Percentiles rank a stretch among this genome's conserved stretches.
Evolutionary conservation across 2,329 filamentous ascomycete species (phyloP).

Genomic region (Fusarium ambrosium): DNA sequence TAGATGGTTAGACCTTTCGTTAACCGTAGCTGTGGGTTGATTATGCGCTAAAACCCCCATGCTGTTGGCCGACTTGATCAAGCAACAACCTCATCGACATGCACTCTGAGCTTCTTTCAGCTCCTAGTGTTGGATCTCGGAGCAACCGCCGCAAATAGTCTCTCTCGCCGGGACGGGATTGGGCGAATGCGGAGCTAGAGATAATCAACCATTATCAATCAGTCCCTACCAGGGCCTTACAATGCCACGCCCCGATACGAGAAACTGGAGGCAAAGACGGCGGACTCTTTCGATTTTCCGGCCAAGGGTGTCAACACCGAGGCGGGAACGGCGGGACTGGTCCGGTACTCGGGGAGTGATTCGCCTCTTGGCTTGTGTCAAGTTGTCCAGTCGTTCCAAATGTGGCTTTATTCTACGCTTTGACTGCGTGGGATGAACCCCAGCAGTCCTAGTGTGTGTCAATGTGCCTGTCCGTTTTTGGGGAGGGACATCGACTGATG

Average conservation of each 20-base stretch:
- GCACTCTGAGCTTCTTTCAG: not conserved
- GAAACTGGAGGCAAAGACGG: not conserved
- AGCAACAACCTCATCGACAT: constrained; percentile 1
- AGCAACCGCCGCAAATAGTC: not conserved
- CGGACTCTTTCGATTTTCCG: not conserved
- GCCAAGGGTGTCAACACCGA: not conserved
- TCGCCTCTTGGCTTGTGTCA: constrained; percentile 3
- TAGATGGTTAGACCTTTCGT: too few species aligned
- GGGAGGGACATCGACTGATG: not conserved
- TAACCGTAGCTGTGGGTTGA: not conserved
- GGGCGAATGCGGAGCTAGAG: constrained; percentile 6
- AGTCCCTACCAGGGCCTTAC: not conserved
- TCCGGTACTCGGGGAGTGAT: constrained; percentile 5
- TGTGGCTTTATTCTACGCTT: constrained; percentile 6
- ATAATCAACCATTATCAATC: constrained; percentile 11
- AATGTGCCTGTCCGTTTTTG: constrained; percentile 4
- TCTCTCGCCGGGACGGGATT: not conserved
- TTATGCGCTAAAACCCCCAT: not conserved
- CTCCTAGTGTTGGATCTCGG: constrained; percentile 1
- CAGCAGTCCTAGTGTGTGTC: constrained; percentile 2
- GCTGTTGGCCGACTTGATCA: not conserved
- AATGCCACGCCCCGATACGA: not conserved
- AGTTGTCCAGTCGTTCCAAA: not conserved
- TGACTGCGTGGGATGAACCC: constrained; percentile 12
- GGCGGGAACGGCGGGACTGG: not conserved